Base-by-base conservation (phyloP, 768 basidiomycete species). In the Hirschioporus abietinus region DNA sequence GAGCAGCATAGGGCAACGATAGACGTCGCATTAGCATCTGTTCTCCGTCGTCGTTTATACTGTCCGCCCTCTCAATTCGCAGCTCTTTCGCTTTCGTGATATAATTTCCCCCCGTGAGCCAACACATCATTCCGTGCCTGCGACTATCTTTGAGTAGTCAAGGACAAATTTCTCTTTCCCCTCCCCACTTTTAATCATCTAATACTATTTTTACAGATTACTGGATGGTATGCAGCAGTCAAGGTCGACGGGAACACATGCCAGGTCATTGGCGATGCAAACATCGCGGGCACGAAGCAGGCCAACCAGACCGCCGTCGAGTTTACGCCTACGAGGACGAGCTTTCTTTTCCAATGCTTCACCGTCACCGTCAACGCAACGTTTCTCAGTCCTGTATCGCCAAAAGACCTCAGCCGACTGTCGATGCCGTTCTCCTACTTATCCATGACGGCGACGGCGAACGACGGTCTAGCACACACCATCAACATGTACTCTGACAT, bases 401-500 rank as follows among this genome's bases (percentile, higher is more conserved):
- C 60, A 61, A 61, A 25, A 18, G 72, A 73, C 64, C 66, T 73
- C 20, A 65, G 69, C n/a, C 42, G 68, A 62, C 72, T 71, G 59
- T 71, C 72, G 17, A 64, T 81, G 2, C 79, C 80, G 5, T 80
- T 80, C 68, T 76, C 78, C 9, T 81, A 81, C 64, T 42, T 81
- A 15, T 69, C 74, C 9, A 65, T 81, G 6, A 69, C 72, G 7
- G 78, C 74, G 8, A 58, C 30, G 5, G 69, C 79, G 0, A 68
- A 70, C 20, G 79, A 81, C 63, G 76, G 74, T 7, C 67, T 68
- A 15, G 26, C 72, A 17, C 80, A 81, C 66, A 15, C 27, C 15
- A 74, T 79, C 7, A 76, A 80, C 65, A 70, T 81, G 3, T 81
- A 80, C 66, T 74, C 78, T 0, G 80, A 81, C 66, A 75, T 81